phyloP scores from a whole-genome alignment of 2,329 filamentous ascomycete genomes.

The Exophiala sp. region DNA sequence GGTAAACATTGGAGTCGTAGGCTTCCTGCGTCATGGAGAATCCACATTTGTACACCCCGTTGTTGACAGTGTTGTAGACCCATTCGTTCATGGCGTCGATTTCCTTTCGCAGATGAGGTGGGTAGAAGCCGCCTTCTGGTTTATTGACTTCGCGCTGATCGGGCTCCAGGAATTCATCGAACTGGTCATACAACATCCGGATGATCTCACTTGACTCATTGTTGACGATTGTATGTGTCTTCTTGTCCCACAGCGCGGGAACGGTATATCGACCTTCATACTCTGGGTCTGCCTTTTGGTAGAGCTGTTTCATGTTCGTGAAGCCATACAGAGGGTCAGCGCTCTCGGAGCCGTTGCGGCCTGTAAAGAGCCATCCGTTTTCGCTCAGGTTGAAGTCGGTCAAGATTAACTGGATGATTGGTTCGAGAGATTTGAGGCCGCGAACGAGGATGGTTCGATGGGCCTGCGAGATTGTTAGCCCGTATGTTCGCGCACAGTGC shows the following conservation, averaged over 20 bases:
- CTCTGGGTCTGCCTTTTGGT: conserved; percentile 65
- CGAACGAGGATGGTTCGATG: conserved; percentile 49
- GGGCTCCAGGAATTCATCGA: conserved; percentile 63
- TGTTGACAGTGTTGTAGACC: conserved; percentile 64
- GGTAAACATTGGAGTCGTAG: conserved; percentile 67
- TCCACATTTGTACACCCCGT: conserved; percentile 59
- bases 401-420: conserved; percentile 48
- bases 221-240: conserved; percentile 70
- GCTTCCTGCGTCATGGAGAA: conserved; percentile 75
- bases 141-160: conserved; percentile 53
- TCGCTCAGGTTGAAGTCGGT: conserved; percentile 42
- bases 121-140: conserved; percentile 52
- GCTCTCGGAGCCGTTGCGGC: conserved; percentile 52
- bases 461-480: too few species aligned
- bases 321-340: conserved; percentile 70
- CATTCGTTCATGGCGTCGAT: conserved; percentile 75
- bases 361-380: conserved; percentile 72
- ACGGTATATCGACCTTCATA: conserved; percentile 78
- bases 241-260: conserved; percentile 77
- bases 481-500: too few species aligned
- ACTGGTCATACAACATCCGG: conserved; percentile 74
- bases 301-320: conserved; percentile 68
- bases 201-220: conserved; percentile 88
- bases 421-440: conserved; percentile 49
- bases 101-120: conserved; percentile 54